Evolutionary conservation across 148 eudicot genomes (phyloP), one percentile per base, ranked within the genome.

Genomic region (Gaultheria prostrata): DNA sequence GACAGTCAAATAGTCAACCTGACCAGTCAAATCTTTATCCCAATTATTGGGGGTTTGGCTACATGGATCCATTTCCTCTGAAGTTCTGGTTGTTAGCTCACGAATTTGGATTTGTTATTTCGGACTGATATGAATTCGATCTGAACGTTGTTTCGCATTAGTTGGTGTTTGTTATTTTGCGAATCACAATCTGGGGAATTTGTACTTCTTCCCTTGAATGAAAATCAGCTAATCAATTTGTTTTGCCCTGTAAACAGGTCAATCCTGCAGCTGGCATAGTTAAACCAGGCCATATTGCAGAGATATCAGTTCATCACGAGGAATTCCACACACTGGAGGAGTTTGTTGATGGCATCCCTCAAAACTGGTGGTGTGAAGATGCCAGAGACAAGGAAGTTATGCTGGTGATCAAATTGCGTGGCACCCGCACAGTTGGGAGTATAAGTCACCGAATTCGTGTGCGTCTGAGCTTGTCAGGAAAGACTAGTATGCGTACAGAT

Each of bases 311-410:
- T 86, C 92, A 88, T 80, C 93, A 92, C 21, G 93, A 93, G 82
- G 92, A 93, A 65, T 91, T 90, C 89, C 92, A 93, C 80, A 92
- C 94, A 26, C 76, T 87, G 39, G 98, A 90, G 83, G 95, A 92
- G 85, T 95, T 87, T 83, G 93, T 97, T 7, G 99, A 97, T 83
- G 99, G 99, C 45, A 86, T 91, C 67, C 93, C 92, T 6, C 88
- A 85, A 83, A 97, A 92, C 90, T 90, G 91, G 78, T 95, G 99
- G 98, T 97, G 98, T 76, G 99, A 97, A 90, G 98, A 97, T 85
- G 91, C 93, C 53, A 89, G 93, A 73, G 99, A 95, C 87, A 93
- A 90, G 85, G 99, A 93, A 87, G 94, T 90, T 50, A 93, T 95
- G 20, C 83, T 97, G 81, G 86, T 85, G 83, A 87, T 92, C 8